These are phyloP conservation scores for Protomyces pachydermus DNA, from an alignment of 1,139 yeast species.

Conservation along the genomic window DNA sequence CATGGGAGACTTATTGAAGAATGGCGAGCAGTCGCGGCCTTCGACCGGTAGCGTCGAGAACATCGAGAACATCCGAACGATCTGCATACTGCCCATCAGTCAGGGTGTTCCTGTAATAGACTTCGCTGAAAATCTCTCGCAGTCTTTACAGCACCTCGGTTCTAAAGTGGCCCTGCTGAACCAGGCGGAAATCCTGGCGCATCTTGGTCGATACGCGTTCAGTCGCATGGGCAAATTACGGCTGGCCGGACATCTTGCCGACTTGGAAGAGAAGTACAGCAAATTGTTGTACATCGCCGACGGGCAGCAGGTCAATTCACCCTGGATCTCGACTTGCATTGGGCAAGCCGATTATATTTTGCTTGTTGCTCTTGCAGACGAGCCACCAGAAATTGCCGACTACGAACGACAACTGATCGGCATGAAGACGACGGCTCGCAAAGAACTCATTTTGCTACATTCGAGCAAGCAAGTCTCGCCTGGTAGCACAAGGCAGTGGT, in stretches of 20 bases:
- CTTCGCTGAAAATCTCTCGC: constrained; percentile 68
- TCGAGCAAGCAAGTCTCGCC: constrained; percentile 76
- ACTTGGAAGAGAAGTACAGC: constrained; percentile 81
- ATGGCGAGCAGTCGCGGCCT: constrained; percentile 5
- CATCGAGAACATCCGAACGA: constrained; percentile 57
- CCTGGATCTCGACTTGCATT: constrained; percentile 90
- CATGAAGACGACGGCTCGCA: constrained; percentile 77
- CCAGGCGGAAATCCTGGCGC: constrained; percentile 72
- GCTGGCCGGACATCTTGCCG: constrained; percentile 83
- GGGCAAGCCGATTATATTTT: constrained; percentile 90
- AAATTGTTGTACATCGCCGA: constrained; percentile 86
- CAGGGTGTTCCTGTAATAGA: constrained; percentile 77
- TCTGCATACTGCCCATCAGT: constrained; percentile 75
- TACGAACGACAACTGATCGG: constrained; percentile 72
- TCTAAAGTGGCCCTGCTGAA: constrained; percentile 65
- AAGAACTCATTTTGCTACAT: constrained; percentile 79
- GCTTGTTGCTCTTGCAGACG: constrained; percentile 47
- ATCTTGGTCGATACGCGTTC: constrained; percentile 88
- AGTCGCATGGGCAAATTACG: constrained; percentile 80
- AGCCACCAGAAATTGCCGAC: constrained; percentile 72
- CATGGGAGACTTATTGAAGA: constrained; percentile 41
- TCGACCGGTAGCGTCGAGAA: constrained; percentile 1
- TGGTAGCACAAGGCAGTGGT: constrained; percentile 81
- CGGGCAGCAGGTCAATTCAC: constrained; percentile 63
- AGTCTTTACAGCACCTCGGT: constrained; percentile 51